Base-by-base conservation (phyloP, 371 early-diverging fungal genomes). In the Mucor indicus region DNA sequence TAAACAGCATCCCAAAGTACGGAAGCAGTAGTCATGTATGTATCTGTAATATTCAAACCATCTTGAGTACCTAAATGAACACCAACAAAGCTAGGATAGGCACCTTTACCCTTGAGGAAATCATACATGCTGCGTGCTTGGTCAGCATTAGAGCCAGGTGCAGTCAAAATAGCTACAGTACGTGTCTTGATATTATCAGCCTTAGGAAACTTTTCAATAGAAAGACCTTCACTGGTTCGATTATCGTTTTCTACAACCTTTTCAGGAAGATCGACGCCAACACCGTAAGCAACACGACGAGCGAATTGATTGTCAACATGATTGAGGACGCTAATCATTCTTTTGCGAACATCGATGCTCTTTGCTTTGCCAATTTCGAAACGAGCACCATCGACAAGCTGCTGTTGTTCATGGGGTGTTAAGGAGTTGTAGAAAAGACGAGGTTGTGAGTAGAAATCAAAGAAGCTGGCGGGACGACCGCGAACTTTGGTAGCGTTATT, bases 361-460 rank as follows among this genome's bases (percentile, higher is more conserved):
- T 52, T 53, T 15, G 53, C 60, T 36, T 71, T 69, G 35, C 64
- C 60, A 8, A 73, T 52, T 42, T 77, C 74, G 27, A 73, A 77
- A 12, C 67, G 63, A 38, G 56, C 50, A 33, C 53, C 72, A 36
- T 67, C 62, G 17, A 68, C 68, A 1, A 66, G 43, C 30, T 73
- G 73, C 24, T 64, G 68, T 37, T 71, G 47, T 47, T 73, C 77
- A 22, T 54, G 49, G 1, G 25, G 25, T 3, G 65, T 69, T 32
- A 69, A 49, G 4, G 61, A 60, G 66, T 73, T 62, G 43, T 55
- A 77, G 38, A 66, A 73, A 7, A 77, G 49, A 8, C 49, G 67
- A 13, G 77, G 54, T 42, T 77, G 77, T 21, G 60, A 58, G 32
- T 60, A 77, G 44, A 56, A 62, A 20, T 77, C 53, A 56, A 68